A percentile compares a stretch with the other conserved stretches of the same genome.
phyloP scores from a whole-genome alignment of 2,329 filamentous ascomycete genomes.

The Metarhizium anisopliae region DNA sequence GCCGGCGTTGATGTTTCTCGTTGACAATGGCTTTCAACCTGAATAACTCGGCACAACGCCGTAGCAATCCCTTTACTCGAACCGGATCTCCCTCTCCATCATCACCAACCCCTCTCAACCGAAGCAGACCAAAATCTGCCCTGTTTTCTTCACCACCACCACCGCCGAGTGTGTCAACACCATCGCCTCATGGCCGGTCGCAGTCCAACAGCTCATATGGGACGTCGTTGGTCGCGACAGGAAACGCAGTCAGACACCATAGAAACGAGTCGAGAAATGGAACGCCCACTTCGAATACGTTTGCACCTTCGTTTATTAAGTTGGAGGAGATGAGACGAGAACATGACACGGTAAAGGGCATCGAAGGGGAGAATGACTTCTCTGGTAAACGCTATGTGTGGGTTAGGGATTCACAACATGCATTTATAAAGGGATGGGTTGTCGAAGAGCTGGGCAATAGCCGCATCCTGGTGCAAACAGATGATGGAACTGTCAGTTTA shows the following conservation, averaged over 20 bases:
- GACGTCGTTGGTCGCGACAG: conserved; percentile 29
- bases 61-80: conserved; percentile 72
- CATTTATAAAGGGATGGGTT: conserved; percentile 89
- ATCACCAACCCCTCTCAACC: conserved; percentile 47
- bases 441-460: conserved; percentile 67
- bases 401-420: conserved; percentile 77
- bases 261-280: conserved; percentile 55
- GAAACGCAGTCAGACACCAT: conserved; percentile 28
- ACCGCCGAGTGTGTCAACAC: conserved; percentile 27
- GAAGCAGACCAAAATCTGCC: conserved; percentile 64
- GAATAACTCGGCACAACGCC: conserved; percentile 50
- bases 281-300: conserved; percentile 65
- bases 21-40: conserved; percentile 25
- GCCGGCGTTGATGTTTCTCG: conserved; percentile 12
- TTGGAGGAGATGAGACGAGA: conserved; percentile 61
- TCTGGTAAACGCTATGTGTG: conserved; percentile 98
- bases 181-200: conserved; percentile 55
- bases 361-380: conserved; percentile 98
- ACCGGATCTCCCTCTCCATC: conserved; percentile 44
- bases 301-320: conserved; percentile 94
- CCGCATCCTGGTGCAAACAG: conserved; percentile 77
- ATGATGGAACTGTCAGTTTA: conserved; percentile 71
- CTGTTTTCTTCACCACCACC: conserved; percentile 56
- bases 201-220: conserved; percentile 54
- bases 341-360: conserved; percentile 53